These are phyloP conservation scores for Letharia lupina DNA, from an alignment of 495 filamentous ascomycete species.

Conservation along the genomic window DNA sequence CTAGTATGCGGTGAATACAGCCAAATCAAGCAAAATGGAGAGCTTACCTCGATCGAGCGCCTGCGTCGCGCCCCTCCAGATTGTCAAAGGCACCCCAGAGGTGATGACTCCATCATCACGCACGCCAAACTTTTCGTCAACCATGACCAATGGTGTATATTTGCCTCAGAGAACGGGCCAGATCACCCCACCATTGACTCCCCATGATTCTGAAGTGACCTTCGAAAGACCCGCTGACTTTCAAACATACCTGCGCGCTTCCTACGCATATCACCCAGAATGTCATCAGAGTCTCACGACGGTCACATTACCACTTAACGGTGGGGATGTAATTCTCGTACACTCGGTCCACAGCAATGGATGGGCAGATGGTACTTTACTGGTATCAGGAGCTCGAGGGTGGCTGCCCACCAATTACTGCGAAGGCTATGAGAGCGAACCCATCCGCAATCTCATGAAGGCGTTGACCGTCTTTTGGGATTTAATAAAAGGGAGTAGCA, in stretches of 20 bases:
- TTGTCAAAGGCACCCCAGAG: conserved; percentile 54
- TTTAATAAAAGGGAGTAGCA: conserved; percentile 61
- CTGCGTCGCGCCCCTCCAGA: conserved; percentile 66
- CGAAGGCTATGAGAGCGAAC: conserved; percentile 80
- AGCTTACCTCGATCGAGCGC: conserved; percentile 47
- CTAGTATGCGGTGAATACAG: neutral
- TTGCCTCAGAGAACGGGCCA: conserved; percentile 34
- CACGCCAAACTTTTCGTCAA: conserved; percentile 30
- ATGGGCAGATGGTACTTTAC: conserved; percentile 96
- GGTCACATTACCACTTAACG: conserved; percentile 78
- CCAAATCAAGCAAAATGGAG: conserved; percentile 28
- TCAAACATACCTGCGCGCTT: conserved; percentile 93
- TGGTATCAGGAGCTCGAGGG: conserved; percentile 79
- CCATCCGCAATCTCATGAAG: conserved; percentile 76
- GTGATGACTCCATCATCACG: conserved; percentile 37
- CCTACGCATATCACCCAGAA: conserved; percentile 82
- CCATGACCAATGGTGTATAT: conserved; percentile 20
- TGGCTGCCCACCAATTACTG: conserved; percentile 99
- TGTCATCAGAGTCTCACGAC: conserved; percentile 63
- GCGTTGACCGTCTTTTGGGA: conserved; percentile 92
- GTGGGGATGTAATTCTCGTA: conserved; percentile 86
- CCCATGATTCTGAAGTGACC: conserved; percentile 53
- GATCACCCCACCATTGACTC: conserved; percentile 68
- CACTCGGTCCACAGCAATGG: conserved; percentile 98
- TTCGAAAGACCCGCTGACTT: conserved; percentile 58